These are phyloP conservation scores for Groenewaldozyma sp. DNA, from an alignment of 1,139 yeast genomes.

Conservation along the genomic window DNA sequence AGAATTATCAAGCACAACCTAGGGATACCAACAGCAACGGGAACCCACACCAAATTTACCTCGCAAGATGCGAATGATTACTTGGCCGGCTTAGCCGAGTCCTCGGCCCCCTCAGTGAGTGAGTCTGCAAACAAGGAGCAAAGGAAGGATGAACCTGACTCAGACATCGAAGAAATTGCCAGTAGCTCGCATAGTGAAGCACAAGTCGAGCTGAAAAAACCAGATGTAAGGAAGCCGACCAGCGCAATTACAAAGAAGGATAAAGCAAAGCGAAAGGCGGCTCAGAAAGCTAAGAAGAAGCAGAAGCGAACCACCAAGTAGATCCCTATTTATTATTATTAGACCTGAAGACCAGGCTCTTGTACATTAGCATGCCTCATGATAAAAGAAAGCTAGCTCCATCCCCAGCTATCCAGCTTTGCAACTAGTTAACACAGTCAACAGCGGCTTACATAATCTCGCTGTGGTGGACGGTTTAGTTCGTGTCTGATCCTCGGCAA, in stretches of 20 bases:
- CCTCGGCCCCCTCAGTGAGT: neutral
- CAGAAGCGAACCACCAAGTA: neutral
- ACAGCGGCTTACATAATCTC: too few species aligned
- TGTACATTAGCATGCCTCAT: too few species aligned
- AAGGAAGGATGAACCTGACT: neutral
- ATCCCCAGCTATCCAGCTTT: too few species aligned
- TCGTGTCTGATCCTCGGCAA: too few species aligned
- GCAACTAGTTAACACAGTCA: too few species aligned
- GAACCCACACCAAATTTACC: neutral
- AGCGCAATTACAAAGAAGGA: too few species aligned
- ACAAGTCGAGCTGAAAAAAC: neutral
- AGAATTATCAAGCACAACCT: conserved; percentile 6
- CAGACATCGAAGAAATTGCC: neutral
- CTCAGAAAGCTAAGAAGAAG: neutral
- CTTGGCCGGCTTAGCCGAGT: neutral
- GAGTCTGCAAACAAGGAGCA: neutral
- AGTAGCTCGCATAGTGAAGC: too few species aligned
- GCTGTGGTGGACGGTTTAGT: too few species aligned
- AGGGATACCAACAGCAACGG: neutral
- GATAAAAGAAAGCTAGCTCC: too few species aligned
- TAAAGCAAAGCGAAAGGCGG: neutral
- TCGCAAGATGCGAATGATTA: neutral
- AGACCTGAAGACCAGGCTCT: too few species aligned
- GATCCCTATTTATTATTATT: neutral
- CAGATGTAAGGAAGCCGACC: neutral